Evolutionary conservation across 78 protist species (phyloP), one percentile per base, ranked within the genome.

Genomic region (Polysphondylium violaceum): DNA sequence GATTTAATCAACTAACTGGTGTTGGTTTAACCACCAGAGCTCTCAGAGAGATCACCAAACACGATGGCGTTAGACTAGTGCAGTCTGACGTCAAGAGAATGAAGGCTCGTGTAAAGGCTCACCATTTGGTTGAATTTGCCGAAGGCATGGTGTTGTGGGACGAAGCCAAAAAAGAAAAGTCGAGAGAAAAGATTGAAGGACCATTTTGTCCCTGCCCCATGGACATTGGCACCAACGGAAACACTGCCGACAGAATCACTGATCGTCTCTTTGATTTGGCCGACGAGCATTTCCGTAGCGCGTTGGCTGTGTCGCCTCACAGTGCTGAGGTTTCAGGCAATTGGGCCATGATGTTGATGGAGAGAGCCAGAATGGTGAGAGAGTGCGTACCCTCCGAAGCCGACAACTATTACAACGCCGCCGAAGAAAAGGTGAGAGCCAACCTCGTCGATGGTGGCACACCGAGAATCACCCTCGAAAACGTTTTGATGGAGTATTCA

Each of bases 91-190:
- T 87, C 11, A 76, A 76, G 35, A 51, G 87, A 60, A 87, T 87
- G 86, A 87, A 87, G 44, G 93, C 93, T 9, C 71, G 73, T 40
- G 93, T 87, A 3, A 87, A 87, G 38, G 79, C 86, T 41, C 93
- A 76, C 44, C 88, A 76, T 76, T 43, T 87, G n/a, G 87, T 87
- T 21, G 93, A 87, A 44, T 75, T 76, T 67, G 93, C 93, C 47
- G 93, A 87, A 59, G 93, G 88, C 61, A 87, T 76, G 87, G 93
- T 76, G 29, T 63, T 87, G 1, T 87, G 86, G 86, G 86, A 87
- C 43, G 87, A 87, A 33, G 86, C 87, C 4, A 87, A 87, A 47
- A 58, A 73, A 59, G 93, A 83, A 44, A 44, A 59, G 43, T 68
- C 74, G 14, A 35, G 87, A 27, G 87, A 55, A 40, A 83, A 83